phyloP scores from a whole-genome alignment of 192 early-diverging fungal species.

The Gaertneriomyces semiglobifer region DNA sequence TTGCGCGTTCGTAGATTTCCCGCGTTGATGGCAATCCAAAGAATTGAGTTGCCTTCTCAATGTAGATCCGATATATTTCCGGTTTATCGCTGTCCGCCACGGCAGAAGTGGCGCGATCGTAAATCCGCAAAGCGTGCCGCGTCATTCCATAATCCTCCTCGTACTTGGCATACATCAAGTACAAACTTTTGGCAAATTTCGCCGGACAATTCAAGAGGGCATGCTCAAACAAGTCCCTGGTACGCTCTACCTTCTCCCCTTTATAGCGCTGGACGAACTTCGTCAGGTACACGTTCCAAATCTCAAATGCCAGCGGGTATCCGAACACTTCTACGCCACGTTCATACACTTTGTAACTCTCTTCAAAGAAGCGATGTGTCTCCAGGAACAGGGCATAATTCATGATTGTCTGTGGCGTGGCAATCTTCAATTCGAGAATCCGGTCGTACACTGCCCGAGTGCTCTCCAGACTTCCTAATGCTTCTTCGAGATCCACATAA shows the following conservation, averaged over 20 bases:
- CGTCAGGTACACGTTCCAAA: constrained; percentile 94
- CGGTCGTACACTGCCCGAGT: constrained; percentile 84
- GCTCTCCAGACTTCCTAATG: constrained; percentile 75
- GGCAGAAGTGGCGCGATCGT: constrained; percentile 85
- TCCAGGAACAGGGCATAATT: constrained; percentile 91
- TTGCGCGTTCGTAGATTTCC: constrained; percentile 89
- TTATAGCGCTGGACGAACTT: constrained; percentile 83
- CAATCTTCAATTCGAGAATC: constrained; percentile 90
- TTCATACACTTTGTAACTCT: constrained; percentile 90
- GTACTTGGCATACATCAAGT: constrained; percentile 83
- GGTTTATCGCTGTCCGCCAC: constrained; percentile 71
- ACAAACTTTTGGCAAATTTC: constrained; percentile 81
- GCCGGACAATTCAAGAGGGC: constrained; percentile 81
- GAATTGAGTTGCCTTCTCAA: constrained; percentile 78
- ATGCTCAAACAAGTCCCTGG: constrained; percentile 94
- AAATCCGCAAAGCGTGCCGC: constrained; percentile 88
- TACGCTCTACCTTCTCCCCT: constrained; percentile 82
- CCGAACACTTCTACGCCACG: constrained; percentile 95
- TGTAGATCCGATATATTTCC: constrained; percentile 84
- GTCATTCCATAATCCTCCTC: constrained; percentile 92
- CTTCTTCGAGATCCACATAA: constrained; percentile 92
- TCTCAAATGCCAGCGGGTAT: constrained; percentile 92
- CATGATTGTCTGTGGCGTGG: constrained; percentile 92
- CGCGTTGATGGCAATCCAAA: constrained; percentile 86
- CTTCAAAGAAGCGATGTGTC: constrained; percentile 84